phyloP scores from a whole-genome alignment of 2,329 filamentous ascomycete genomes.

The Penicillium sp. region DNA sequence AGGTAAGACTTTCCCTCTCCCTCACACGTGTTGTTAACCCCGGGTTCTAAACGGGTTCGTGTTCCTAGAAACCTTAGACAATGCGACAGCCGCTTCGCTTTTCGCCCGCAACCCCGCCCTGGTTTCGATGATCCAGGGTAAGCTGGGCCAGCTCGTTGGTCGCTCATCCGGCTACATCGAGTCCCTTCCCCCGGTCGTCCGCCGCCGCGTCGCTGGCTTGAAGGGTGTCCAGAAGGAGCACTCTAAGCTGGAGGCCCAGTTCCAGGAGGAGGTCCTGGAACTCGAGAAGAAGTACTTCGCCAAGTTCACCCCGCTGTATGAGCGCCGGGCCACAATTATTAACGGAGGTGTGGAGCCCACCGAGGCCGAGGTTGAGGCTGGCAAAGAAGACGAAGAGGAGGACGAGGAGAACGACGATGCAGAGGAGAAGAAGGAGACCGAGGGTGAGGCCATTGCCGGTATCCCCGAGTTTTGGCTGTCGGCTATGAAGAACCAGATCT shows the following conservation, averaged over 20 bases:
- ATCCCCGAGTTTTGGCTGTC: conserved; percentile 99
- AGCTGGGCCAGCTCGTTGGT: conserved; percentile 88
- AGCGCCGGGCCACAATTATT: conserved; percentile 90
- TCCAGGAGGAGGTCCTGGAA: conserved; percentile 96
- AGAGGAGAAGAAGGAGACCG: conserved; percentile 53
- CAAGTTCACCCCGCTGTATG: conserved; percentile 96
- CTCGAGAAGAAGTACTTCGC: conserved; percentile 99
- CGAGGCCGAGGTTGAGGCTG: conserved; percentile 81
- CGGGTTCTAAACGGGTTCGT: conserved; percentile 12
- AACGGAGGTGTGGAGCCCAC: conserved; percentile 85
- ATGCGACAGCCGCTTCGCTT: conserved; percentile 81
- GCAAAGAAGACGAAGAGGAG: conserved; percentile 75
- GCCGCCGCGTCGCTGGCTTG: conserved; percentile 88
- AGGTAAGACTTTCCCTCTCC: conserved; percentile 61
- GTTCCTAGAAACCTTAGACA: conserved; percentile 80
- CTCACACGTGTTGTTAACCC: neutral
- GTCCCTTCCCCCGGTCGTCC: conserved; percentile 84
- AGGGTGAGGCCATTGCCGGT: conserved; percentile 62
- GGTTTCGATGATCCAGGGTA: conserved; percentile 96
- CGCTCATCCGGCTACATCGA: conserved; percentile 97
- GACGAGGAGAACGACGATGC: conserved; percentile 61
- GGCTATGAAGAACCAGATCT: conserved; percentile 99
- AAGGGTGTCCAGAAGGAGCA: conserved; percentile 99
- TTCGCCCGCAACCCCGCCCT: conserved; percentile 95
- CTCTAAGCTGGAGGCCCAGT: conserved; percentile 95